Base-by-base conservation (phyloP, 139 green algal genomes). In the Chlamydomonas asymmetrica region DNA sequence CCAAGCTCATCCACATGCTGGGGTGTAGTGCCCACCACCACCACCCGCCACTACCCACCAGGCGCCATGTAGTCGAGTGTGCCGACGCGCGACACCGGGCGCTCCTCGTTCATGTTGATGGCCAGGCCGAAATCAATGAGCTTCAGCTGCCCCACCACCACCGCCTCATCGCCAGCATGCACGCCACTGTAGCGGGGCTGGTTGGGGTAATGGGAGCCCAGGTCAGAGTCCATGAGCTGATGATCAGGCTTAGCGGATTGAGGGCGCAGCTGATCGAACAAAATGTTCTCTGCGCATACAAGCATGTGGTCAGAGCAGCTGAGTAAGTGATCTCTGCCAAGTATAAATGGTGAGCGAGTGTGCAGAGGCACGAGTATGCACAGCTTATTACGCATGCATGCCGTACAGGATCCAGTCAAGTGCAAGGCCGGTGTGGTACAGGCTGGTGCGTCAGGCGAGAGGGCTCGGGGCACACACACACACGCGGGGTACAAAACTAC, bases 61-160 rank as follows among this genome's bases (percentile, higher is more conserved):
- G 62, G 43, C 39, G 73, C 73, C 79, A 63, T 62, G 54, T 84
- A 80, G 49, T 84, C 79, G 32, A 84, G 78, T 35, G 80, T 84
- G 56, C 84, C 84, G 1, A 80, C 84, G 0, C 84, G 57, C 31
- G 82, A 88, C 38, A 90, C 78, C 31, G 85, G 82, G n/a, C 79
- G 64, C 56, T 90, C 85, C 29, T 85, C 73, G 29, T 68, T 59
- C 35, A 78, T 52, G 59, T 84, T 82, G 29, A 90, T 85, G 29
- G 82, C 82, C 37, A 90, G 85, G 0, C 85, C 85, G 68, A 90
- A 90, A 69, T 91, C 86, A 37, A 75, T 73, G n/a, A 88, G 39
- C 69, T 84, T 83, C 1, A 88, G 62, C 34, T 56, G 52, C 57
- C 73, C 70, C 49, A 71, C 65, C 22, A 32, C 68, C 25, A 50